A percentile compares a stretch with the other conserved stretches of the same genome.
phyloP scores from a whole-genome alignment of 371 early-diverging fungal species.

The Apophysomyces sp. region DNA sequence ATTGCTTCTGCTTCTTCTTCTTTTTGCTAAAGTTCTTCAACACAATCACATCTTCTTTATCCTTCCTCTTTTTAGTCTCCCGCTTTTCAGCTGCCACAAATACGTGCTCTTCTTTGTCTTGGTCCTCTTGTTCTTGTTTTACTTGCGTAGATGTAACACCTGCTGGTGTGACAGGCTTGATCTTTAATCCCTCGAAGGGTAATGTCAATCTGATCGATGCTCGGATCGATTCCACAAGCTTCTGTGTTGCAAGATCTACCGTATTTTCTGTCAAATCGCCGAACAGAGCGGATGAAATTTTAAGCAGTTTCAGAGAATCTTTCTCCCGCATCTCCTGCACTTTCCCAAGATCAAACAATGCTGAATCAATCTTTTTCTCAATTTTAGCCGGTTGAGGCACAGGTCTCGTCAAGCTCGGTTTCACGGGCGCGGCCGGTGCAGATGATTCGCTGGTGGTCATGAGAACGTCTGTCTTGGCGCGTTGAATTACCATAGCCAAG shows the following conservation, averaged over 20 bases:
- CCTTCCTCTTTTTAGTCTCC: conserved; percentile 24
- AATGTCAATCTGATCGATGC: conserved; percentile 25
- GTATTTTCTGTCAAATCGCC: conserved; percentile 20
- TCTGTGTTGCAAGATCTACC: conserved; percentile 21
- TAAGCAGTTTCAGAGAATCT: conserved; percentile 23
- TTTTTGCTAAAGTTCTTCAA: conserved; percentile 20
- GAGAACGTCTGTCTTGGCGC: conserved; percentile 40
- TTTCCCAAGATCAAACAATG: conserved; percentile 38
- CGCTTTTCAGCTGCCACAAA: conserved; percentile 32
- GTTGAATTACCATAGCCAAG: conserved; percentile 66
- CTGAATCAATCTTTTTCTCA: conserved; percentile 22
- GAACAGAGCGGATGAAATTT: conserved; percentile 49
- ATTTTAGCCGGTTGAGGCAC: conserved; percentile 5
- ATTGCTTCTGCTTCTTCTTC: conserved; percentile 21
- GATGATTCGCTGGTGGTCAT: conserved; percentile 20
- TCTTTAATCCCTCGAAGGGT: conserved; percentile 21
- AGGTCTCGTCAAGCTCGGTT: not conserved
- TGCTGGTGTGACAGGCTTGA: conserved; percentile 7
- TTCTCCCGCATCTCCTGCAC: conserved; percentile 21
- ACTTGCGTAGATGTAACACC: not conserved
- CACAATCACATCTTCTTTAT: conserved; percentile 30
- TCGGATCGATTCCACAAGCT: conserved; percentile 30
- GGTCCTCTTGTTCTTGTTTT: not conserved
- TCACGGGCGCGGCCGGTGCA: conserved; percentile 13
- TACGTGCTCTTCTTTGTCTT: conserved; percentile 21